Conservation (phyloP, 345 rosid species). For the Excoecaria agallocha region DNA sequence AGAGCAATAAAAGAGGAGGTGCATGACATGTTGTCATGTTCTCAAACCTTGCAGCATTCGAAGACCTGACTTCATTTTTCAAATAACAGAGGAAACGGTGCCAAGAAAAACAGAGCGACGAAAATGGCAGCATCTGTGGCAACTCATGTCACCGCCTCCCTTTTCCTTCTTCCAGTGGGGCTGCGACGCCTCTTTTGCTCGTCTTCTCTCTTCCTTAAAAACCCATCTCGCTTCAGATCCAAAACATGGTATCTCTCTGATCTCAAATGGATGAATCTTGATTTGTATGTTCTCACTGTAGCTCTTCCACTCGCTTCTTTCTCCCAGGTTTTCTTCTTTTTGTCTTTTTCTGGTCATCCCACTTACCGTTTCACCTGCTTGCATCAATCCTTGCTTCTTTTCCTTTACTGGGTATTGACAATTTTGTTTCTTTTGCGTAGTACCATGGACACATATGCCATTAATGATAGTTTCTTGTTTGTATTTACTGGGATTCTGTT, state of each 20-base stretch:
- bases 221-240: constrained; percentile 53
- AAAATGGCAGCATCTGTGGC: constrained; percentile 49
- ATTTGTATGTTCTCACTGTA: constrained; percentile 44
- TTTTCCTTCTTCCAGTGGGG: constrained; percentile 49
- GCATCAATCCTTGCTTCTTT: constrained; percentile 39
- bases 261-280: constrained; percentile 45
- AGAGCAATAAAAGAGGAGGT: neutral
- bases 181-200: constrained; percentile 50
- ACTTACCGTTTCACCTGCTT: constrained; percentile 48
- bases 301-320: constrained; percentile 56
- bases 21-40: neutral
- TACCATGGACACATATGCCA: constrained; percentile 18
- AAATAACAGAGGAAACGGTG: too few species aligned
- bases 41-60: neutral
- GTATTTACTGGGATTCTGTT: constrained; percentile 36
- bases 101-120: neutral
- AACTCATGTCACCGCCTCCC: constrained; percentile 40
- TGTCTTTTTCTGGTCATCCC: constrained; percentile 41
- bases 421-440: constrained; percentile 39
- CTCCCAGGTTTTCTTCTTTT: constrained; percentile 44
- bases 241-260: constrained; percentile 50
- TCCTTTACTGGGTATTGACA: constrained; percentile 44
- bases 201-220: constrained; percentile 50
- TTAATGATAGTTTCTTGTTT: constrained; percentile 36
- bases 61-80: neutral